These are phyloP conservation scores for Sporisorium graminicola DNA, from an alignment of 1,284 basidiomycete genomes.

Conservation along the genomic window DNA sequence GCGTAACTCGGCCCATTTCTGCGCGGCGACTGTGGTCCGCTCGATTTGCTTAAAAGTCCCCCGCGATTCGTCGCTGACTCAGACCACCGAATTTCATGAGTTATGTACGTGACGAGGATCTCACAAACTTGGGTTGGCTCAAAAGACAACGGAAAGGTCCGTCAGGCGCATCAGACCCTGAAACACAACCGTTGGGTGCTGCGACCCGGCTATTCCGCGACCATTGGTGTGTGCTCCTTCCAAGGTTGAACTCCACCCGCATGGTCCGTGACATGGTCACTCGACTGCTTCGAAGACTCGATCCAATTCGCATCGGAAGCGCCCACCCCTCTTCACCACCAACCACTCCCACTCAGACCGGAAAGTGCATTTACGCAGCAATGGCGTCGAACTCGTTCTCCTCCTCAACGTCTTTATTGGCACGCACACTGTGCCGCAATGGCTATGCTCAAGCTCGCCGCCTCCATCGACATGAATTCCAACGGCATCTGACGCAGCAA, in stretches of 20 bases:
- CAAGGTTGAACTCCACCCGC: background rate
- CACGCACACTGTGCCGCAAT: slow-evolving; percentile 12
- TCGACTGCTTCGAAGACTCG: background rate
- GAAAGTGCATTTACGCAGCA: background rate
- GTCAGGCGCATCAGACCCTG: background rate
- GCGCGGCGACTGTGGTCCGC: background rate
- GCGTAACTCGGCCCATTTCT: slow-evolving; percentile 1
- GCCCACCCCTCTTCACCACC: background rate
- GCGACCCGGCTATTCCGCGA: no score
- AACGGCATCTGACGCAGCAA: slow-evolving; percentile 28
- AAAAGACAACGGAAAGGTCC: slow-evolving; percentile 9
- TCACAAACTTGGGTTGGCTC: background rate
- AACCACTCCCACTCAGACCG: background rate
- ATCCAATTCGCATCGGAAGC: background rate
- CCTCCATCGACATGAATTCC: background rate
- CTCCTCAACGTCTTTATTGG: slow-evolving; percentile 18
- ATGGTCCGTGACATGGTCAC: background rate
- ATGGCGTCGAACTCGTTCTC: slow-evolving; percentile 22
- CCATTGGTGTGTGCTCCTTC: no score
- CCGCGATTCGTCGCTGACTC: background rate
- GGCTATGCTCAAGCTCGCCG: background rate
- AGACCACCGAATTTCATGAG: background rate
- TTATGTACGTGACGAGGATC: background rate
- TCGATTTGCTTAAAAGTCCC: background rate
- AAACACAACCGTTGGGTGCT: no score